Evolutionary conservation across 1,284 basidiomycete species (phyloP), one percentile per base, ranked within the genome.

Genomic region (Rhodotorula mucilaginosa): DNA sequence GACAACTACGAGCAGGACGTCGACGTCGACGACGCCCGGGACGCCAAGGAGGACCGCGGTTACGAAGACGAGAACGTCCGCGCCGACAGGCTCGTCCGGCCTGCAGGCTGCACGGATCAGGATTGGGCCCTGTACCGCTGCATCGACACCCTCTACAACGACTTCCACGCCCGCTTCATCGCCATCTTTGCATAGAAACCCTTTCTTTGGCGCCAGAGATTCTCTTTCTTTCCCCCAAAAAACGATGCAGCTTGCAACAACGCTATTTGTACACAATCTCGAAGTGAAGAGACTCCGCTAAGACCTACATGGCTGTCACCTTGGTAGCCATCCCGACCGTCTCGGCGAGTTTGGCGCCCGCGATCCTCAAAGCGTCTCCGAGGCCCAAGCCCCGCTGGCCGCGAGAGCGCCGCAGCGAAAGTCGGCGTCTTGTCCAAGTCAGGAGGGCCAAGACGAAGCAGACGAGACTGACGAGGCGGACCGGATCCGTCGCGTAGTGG

Each of bases 121-220:
- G 87, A 89, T 75, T 88, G 87, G 87, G 82, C 74, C 67, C 84
- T 89, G 5, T 88, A 86, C 69, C 81, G 84, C 69, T 81, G 88
- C 26, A 81, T 88, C 23, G 78, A 82, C 57, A 82, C 74, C 8
- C 82, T 84, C 21, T 81, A 81, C 54, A 79, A 77, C 21, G 85
- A 87, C 72, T 89, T 89, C 75, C 81, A 86, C 48, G 83, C 83
- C 65, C 86, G 87, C 76, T 87, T 83, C 78, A 81, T 77, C 71
- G 82, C 81, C 7, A 86, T 86, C 79, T 86, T 85, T 83, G 86
- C 86, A 7, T 68, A 31, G 46, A 23, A 26, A n/a, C 15, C 5
- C 26, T 5, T 26, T 13, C 26, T 15, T 26, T 16, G 26, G 54
- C 29, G 12, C 26, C 29, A 29, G 13, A 29, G 23, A n/a, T 8